A percentile compares a stretch with the other conserved stretches of the same genome.
phyloP scores from a whole-genome alignment of 2,329 filamentous ascomycete genomes.

The Sclerotinia spermophila region DNA sequence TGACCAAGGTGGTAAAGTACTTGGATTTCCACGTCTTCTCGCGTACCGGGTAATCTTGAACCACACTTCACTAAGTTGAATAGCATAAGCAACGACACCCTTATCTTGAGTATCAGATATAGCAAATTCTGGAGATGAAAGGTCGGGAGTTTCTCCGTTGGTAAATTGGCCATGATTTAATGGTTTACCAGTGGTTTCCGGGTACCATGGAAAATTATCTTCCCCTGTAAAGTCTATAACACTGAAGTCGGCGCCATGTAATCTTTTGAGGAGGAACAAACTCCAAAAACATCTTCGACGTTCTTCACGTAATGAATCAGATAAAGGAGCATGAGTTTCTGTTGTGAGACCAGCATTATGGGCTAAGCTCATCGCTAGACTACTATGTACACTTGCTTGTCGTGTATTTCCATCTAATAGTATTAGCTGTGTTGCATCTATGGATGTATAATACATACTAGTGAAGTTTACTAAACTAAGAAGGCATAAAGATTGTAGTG shows the following conservation, averaged over 20 bases:
- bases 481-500: slow-evolving; percentile 41
- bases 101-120: slow-evolving; percentile 31
- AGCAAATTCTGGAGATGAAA: slow-evolving; percentile 22
- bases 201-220: slow-evolving; percentile 40
- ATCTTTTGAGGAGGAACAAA: slow-evolving; percentile 35
- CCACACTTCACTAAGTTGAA: slow-evolving; percentile 47
- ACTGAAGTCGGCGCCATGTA: slow-evolving; percentile 35
- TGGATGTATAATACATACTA: slow-evolving; percentile 29
- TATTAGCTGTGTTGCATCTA: background rate
- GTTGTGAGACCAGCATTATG: slow-evolving; percentile 44
- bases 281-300: slow-evolving; percentile 38
- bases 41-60: slow-evolving; percentile 47
- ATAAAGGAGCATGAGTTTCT: slow-evolving; percentile 32
- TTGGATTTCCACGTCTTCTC: slow-evolving; percentile 43
- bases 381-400: slow-evolving; percentile 44
- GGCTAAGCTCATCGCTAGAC: slow-evolving; percentile 45
- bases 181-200: slow-evolving; percentile 37
- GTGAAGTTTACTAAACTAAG: slow-evolving; percentile 41
- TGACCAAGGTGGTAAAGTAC: slow-evolving; percentile 46
- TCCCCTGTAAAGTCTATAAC: slow-evolving; percentile 40
- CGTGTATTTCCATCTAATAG: slow-evolving; percentile 44
- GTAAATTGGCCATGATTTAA: slow-evolving; percentile 23
- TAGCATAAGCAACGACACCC: slow-evolving; percentile 46
- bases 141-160: slow-evolving; percentile 9
- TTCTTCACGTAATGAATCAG: slow-evolving; percentile 32